Evolutionary conservation across 176 grass and related monocot species (phyloP).

Genomic region (Paspalum notatum): DNA sequence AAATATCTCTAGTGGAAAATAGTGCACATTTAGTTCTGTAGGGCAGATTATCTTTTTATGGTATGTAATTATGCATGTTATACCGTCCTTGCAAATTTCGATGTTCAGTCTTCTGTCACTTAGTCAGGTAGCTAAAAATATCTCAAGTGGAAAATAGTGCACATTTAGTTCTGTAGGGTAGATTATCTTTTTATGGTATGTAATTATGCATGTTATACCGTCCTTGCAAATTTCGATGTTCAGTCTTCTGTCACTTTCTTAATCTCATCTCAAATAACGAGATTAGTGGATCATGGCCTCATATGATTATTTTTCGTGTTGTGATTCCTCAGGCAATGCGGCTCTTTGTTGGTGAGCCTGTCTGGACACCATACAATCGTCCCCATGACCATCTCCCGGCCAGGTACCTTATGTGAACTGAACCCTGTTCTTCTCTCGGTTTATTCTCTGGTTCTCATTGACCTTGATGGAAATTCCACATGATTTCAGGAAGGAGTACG

Average conservation of each 20-base stretch:
- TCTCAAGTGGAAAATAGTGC: no score
- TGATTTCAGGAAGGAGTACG: conserved; percentile 81
- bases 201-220: no score
- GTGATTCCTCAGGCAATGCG: conserved; percentile 73
- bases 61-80: neutral
- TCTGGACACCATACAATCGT: conserved; percentile 88
- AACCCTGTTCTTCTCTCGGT: neutral
- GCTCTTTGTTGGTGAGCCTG: conserved; percentile 87
- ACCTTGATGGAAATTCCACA: neutral
- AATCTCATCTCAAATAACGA: neutral
- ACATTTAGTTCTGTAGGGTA: no score
- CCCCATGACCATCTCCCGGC: conserved; percentile 83
- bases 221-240: neutral
- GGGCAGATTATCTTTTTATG: neutral
- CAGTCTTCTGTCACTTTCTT: neutral
- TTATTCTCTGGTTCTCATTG: neutral
- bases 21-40: neutral
- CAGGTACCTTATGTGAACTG: conserved; percentile 40
- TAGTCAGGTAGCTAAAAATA: no score
- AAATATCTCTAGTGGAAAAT: neutral
- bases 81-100: neutral
- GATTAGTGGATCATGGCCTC: neutral
- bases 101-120: neutral
- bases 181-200: no score
- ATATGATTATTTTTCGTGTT: neutral